These are phyloP conservation scores for Fagopyrum tataricum DNA, from an alignment of 148 eudicot genomes.

Conservation along the genomic window DNA sequence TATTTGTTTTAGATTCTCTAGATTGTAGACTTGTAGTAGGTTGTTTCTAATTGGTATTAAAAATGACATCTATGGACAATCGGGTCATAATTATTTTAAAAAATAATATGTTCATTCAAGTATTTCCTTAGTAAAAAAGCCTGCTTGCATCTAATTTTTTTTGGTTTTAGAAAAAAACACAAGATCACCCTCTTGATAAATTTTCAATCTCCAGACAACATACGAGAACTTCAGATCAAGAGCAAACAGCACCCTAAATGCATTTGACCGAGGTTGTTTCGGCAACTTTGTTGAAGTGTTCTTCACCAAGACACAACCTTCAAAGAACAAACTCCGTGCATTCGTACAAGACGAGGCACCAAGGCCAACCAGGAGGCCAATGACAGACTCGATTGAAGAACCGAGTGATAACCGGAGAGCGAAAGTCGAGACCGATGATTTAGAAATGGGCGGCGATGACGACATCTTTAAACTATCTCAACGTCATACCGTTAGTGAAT, in stretches of 20 bases:
- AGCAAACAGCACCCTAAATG: slow-evolving; percentile 42
- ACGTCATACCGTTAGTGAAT: slow-evolving; percentile 34
- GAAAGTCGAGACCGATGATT: slow-evolving; percentile 59
- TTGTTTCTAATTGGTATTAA: no score
- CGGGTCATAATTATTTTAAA: no score
- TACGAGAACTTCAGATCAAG: slow-evolving; percentile 65
- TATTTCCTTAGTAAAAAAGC: no score
- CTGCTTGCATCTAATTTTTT: no score
- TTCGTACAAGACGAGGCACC: slow-evolving; percentile 38
- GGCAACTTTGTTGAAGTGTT: slow-evolving; percentile 53
- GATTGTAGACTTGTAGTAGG: no score
- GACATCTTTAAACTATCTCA: slow-evolving; percentile 63
- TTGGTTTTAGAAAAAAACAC: background rate
- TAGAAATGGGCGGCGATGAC: slow-evolving; percentile 52
- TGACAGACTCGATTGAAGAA: slow-evolving; percentile 15
- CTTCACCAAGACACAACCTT: slow-evolving; percentile 42
- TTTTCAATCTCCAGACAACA: slow-evolving; percentile 46
- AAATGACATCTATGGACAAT: no score
- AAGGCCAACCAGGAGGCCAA: slow-evolving; percentile 23
- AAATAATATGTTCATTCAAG: no score
- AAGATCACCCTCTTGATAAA: background rate
- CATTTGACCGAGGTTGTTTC: slow-evolving; percentile 52
- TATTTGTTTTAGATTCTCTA: no score
- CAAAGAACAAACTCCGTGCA: slow-evolving; percentile 49
- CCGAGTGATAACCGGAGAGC: slow-evolving; percentile 32